Percentiles rank a stretch among this genome's conserved stretches.
These are phyloP conservation scores for Themeda triandra DNA, from an alignment of 176 grass and related monocot genomes.

Conservation along the genomic window DNA sequence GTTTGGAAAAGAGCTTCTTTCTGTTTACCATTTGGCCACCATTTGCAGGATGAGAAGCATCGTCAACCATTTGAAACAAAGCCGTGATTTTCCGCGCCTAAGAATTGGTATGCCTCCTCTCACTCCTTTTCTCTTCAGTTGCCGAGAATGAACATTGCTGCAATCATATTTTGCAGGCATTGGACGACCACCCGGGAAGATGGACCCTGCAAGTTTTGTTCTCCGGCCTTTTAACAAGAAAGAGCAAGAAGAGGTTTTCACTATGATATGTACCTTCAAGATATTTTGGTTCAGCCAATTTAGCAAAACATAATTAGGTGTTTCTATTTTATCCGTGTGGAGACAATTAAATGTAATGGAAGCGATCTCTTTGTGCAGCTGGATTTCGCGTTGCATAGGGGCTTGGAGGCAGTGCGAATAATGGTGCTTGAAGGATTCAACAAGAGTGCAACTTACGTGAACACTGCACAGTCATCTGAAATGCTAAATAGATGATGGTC, in stretches of 20 bases:
- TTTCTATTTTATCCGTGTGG: not conserved
- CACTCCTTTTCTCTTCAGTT: not conserved
- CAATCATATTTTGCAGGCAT: conserved; percentile 48
- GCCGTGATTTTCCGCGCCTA: conserved; percentile 74
- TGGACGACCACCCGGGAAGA: conserved; percentile 85
- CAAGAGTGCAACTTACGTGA: conserved; percentile 80
- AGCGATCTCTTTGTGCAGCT: conserved; percentile 47
- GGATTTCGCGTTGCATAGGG: conserved; percentile 74
- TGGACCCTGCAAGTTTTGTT: conserved; percentile 95
- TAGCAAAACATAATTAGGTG: not conserved
- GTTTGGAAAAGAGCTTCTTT: not conserved
- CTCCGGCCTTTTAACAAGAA: conserved; percentile 71
- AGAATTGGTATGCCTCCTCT: conserved; percentile 57
- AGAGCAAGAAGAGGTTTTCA: conserved; percentile 75
- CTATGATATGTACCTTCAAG: not conserved
- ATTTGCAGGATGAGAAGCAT: conserved; percentile 85
- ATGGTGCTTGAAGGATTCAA: conserved; percentile 73
- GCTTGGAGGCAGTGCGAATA: conserved; percentile 64
- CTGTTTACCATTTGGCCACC: not conserved
- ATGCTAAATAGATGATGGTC: conserved; percentile 59
- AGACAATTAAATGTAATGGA: not conserved
- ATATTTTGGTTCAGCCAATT: not conserved
- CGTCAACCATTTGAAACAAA: conserved; percentile 81
- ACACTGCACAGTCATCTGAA: conserved; percentile 51
- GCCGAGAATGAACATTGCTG: not conserved